These are phyloP conservation scores for Pythium dissimile DNA, from an alignment of 352 stramenopile species.

Conservation along the genomic window DNA sequence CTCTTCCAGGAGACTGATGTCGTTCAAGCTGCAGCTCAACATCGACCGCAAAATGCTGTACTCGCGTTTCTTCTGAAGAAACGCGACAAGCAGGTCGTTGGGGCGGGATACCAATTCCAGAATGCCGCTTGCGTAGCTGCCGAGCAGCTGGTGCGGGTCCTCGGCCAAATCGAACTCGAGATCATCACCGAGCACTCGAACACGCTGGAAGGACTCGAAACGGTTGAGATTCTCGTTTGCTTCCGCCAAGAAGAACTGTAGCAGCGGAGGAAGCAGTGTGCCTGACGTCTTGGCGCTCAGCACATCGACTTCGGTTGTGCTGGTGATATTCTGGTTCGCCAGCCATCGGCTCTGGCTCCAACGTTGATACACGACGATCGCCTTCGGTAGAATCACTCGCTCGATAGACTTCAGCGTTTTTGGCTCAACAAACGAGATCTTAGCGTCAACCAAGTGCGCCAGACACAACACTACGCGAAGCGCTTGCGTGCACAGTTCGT, in stretches of 20 bases:
- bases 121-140: constrained; percentile 52
- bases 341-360: constrained; percentile 69
- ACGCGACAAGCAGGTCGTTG: constrained; percentile 49
- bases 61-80: constrained; percentile 66
- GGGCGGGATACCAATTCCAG: constrained; percentile 52
- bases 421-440: constrained; percentile 46
- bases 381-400: constrained; percentile 43
- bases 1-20: constrained; percentile 44
- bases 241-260: constrained; percentile 64
- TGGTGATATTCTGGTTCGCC: constrained; percentile 50
- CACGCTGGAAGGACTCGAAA: constrained; percentile 47
- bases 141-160: constrained; percentile 50
- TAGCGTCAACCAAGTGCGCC: constrained; percentile 55
- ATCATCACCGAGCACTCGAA: constrained; percentile 39
- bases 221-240: constrained; percentile 49
- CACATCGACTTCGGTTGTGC: constrained; percentile 42
- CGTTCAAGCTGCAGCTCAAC: constrained; percentile 60
- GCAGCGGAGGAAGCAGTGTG: constrained; percentile 47
- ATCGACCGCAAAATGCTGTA: constrained; percentile 63
- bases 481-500: constrained; percentile 59
- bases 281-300: constrained; percentile 38
- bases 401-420: constrained; percentile 39
- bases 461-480: constrained; percentile 66
- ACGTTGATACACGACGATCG: constrained; percentile 67
- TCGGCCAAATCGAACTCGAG: constrained; percentile 31